These are phyloP conservation scores for Chlorencoelia australis DNA, from an alignment of 2,329 filamentous ascomycete species.

Conservation along the genomic window DNA sequence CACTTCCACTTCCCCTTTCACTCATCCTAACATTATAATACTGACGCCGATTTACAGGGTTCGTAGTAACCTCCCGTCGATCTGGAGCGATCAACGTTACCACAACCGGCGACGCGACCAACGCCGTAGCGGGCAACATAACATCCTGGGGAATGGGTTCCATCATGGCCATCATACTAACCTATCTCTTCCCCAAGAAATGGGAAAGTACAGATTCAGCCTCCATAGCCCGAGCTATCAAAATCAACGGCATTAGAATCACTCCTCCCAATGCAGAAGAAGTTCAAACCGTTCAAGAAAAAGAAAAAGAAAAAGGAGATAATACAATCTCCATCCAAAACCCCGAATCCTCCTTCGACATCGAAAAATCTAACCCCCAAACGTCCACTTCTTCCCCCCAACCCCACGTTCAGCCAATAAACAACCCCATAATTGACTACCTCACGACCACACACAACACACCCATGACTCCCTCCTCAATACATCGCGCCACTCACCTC, in stretches of 20 bases:
- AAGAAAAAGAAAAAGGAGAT: too few species aligned
- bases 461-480: conserved; percentile 31
- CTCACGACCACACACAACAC: conserved; percentile 31
- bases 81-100: conserved; percentile 28
- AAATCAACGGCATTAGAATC: conserved; percentile 23
- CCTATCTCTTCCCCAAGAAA: conserved; percentile 28
- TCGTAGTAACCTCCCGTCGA: conserved; percentile 28
- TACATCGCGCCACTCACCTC: conserved; percentile 29
- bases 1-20: too few species aligned
- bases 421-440: conserved; percentile 33
- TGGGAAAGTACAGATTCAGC: conserved; percentile 15
- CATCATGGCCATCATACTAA: conserved; percentile 27
- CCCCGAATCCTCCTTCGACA: too few species aligned
- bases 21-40: too few species aligned
- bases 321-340: conserved; percentile 11
- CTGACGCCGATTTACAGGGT: too few species aligned
- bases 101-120: conserved; percentile 30
- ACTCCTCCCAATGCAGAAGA: neutral
- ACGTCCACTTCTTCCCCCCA: too few species aligned
- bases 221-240: conserved; percentile 21
- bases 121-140: conserved; percentile 31
- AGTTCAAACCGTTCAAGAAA: too few species aligned
- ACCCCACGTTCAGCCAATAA: conserved; percentile 23
- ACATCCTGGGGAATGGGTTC: conserved; percentile 29
- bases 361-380: too few species aligned